These are phyloP conservation scores for Fusarium xyrophilum DNA, from an alignment of 2,329 filamentous ascomycete species.

Conservation along the genomic window DNA sequence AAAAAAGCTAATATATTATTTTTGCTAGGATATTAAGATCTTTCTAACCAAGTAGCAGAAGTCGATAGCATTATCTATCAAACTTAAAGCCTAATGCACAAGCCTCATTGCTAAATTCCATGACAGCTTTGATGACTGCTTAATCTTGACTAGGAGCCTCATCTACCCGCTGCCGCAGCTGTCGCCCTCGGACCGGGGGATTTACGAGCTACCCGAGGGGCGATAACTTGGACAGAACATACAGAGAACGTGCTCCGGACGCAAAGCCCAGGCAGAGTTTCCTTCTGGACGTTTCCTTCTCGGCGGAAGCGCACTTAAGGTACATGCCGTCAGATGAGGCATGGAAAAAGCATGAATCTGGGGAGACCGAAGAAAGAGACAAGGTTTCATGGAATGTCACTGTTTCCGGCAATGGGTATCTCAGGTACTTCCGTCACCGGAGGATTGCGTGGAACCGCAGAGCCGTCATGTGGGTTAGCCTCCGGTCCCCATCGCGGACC, in stretches of 20 bases:
- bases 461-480: background rate
- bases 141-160: slow-evolving; percentile 17
- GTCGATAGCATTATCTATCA: too few relatives aligned
- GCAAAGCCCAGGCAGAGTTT: slow-evolving; percentile 4
- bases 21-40: too few relatives aligned
- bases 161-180: background rate
- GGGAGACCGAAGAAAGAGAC: slow-evolving; percentile 11
- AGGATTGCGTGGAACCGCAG: background rate
- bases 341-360: slow-evolving; percentile 1
- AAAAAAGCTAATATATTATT: too few relatives aligned
- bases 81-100: background rate
- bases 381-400: slow-evolving; percentile 15
- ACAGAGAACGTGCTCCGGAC: background rate
- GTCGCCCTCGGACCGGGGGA: background rate
- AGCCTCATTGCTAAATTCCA: slow-evolving; percentile 1
- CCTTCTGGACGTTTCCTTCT: slow-evolving; percentile 21
- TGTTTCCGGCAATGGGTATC: slow-evolving; percentile 1
- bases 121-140: slow-evolving; percentile 3
- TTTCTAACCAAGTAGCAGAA: too few relatives aligned
- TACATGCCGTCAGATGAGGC: background rate
- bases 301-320: slow-evolving; percentile 5
- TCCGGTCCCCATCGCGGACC: background rate
- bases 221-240: slow-evolving; percentile 3
- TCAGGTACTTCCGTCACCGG: background rate
- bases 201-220: background rate